Percentiles rank a stretch among this genome's conserved stretches.
These are phyloP conservation scores for Leptographium radiaticola DNA, from an alignment of 2,329 filamentous ascomycete genomes.

Conservation along the genomic window DNA sequence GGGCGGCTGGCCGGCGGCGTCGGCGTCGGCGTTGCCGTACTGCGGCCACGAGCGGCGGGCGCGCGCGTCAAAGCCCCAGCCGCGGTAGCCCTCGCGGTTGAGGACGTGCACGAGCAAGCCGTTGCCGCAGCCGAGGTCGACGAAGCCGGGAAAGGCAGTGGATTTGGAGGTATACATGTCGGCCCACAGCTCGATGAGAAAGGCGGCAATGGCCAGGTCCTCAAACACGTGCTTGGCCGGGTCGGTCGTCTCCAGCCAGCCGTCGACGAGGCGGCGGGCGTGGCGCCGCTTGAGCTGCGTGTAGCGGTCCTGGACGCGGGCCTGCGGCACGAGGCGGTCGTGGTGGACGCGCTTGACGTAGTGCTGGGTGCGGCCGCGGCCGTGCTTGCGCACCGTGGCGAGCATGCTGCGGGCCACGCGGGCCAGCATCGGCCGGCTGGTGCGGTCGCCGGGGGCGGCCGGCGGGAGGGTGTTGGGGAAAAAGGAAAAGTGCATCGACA, in stretches of 20 bases:
- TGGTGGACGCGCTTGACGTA: conserved; percentile 76
- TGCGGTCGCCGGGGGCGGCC: conserved; percentile 20
- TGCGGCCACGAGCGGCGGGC: conserved; percentile 69
- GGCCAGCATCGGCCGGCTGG: conserved; percentile 24
- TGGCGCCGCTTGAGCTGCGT: conserved; percentile 67
- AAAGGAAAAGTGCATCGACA: conserved; percentile 49
- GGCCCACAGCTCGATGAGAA: conserved; percentile 81
- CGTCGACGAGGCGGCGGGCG: conserved; percentile 53
- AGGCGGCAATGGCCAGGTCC: conserved; percentile 80
- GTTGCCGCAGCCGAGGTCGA: conserved; percentile 94
- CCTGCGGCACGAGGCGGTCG: conserved; percentile 67
- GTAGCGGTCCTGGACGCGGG: conserved; percentile 71
- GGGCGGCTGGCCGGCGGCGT: conserved; percentile 1
- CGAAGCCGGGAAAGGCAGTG: conserved; percentile 65
- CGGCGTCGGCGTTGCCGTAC: conserved; percentile 35
- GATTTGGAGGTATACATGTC: conserved; percentile 54
- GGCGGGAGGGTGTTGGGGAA: conserved; percentile 20
- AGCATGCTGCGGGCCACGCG: conserved; percentile 59
- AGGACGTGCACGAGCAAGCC: conserved; percentile 80
- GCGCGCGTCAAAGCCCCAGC: conserved; percentile 90
- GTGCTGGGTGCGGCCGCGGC: conserved; percentile 48
- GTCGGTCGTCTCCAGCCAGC: conserved; percentile 79
- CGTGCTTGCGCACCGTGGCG: conserved; percentile 59
- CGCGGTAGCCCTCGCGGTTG: conserved; percentile 62
- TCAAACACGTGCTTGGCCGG: conserved; percentile 91